phyloP scores from a whole-genome alignment of 2,329 filamentous ascomycete species.

The Clarireedia hainanense region DNA sequence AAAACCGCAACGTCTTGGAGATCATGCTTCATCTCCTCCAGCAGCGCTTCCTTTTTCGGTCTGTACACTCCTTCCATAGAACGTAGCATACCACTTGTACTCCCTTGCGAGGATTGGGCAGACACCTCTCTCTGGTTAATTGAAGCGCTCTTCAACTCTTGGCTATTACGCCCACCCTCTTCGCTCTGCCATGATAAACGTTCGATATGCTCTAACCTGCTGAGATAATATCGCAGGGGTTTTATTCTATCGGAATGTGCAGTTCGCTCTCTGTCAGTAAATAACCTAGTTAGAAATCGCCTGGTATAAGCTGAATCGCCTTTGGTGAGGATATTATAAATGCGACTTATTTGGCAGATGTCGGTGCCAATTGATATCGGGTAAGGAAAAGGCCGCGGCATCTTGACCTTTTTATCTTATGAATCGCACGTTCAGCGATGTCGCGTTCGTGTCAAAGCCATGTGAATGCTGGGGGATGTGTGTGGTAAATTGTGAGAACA shows the following conservation, averaged over 20 bases:
- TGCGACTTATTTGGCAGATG: conserved; percentile 62
- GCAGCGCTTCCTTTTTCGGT: neutral
- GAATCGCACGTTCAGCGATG: neutral
- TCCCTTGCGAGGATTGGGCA: too few relatives aligned
- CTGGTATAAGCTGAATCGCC: neutral
- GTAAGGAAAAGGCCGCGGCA: conserved; percentile 48
- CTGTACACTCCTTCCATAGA: too few relatives aligned
- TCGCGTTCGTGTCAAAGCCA: neutral
- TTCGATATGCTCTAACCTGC: neutral
- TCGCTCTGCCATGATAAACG: too few relatives aligned
- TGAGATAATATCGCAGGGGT: neutral
- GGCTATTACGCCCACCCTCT: too few relatives aligned
- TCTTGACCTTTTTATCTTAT: neutral
- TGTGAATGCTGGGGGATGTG: neutral
- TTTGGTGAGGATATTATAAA: conserved; percentile 31
- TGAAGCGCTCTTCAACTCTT: too few relatives aligned
- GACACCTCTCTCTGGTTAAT: neutral
- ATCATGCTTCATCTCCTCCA: neutral
- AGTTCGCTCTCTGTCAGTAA: conserved; percentile 7
- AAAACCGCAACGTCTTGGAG: conserved; percentile 13
- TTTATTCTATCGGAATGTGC: neutral
- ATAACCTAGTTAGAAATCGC: conserved; percentile 13
- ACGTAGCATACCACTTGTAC: too few relatives aligned
- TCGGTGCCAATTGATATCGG: conserved; percentile 68
- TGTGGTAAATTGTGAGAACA: neutral